A percentile compares a stretch with the other conserved stretches of the same genome.
phyloP scores from a whole-genome alignment of 192 early-diverging fungal species.

The Backusella macrospora region DNA sequence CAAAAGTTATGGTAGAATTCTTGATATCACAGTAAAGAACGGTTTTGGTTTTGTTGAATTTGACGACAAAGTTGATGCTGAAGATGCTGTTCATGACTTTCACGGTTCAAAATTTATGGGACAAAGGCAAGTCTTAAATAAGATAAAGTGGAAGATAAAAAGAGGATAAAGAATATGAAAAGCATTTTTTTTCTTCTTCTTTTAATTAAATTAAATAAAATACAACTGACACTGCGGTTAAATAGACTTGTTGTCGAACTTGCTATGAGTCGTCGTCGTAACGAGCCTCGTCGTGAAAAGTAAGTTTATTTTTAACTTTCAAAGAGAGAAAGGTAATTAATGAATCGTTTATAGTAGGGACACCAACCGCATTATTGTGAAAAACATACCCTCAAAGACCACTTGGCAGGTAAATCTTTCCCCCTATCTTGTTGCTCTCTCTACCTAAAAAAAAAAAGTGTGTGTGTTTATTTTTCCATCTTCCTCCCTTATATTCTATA shows the following conservation, averaged over 20 bases:
- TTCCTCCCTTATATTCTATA: conserved; percentile 18
- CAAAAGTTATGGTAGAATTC: conserved; percentile 78
- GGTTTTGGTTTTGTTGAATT: conserved; percentile 98
- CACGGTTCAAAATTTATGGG: conserved; percentile 83
- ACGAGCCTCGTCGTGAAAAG: conserved; percentile 41
- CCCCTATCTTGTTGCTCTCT: conserved; percentile 32
- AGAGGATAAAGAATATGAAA: too few species aligned
- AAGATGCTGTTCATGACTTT: conserved; percentile 86
- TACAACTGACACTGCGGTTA: too few species aligned
- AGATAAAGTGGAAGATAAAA: too few species aligned
- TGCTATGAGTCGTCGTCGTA: conserved; percentile 64
- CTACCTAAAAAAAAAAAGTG: background rate
- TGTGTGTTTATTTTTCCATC: conserved; percentile 2
- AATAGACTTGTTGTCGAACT: conserved; percentile 80
- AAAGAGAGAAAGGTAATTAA: background rate
- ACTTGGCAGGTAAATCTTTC: conserved; percentile 80
- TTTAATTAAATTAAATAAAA: too few species aligned
- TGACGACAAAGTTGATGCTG: conserved; percentile 81
- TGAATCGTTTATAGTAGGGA: background rate
- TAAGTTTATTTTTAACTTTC: conserved; percentile 10
- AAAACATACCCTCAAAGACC: conserved; percentile 78
- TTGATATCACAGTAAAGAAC: conserved; percentile 78
- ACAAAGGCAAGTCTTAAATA: conserved; percentile 63
- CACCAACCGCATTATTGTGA: conserved; percentile 71
- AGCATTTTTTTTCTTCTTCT: too few species aligned